Base-by-base conservation (phyloP, 2,329 filamentous ascomycete genomes). In the Apiospora koreana region DNA sequence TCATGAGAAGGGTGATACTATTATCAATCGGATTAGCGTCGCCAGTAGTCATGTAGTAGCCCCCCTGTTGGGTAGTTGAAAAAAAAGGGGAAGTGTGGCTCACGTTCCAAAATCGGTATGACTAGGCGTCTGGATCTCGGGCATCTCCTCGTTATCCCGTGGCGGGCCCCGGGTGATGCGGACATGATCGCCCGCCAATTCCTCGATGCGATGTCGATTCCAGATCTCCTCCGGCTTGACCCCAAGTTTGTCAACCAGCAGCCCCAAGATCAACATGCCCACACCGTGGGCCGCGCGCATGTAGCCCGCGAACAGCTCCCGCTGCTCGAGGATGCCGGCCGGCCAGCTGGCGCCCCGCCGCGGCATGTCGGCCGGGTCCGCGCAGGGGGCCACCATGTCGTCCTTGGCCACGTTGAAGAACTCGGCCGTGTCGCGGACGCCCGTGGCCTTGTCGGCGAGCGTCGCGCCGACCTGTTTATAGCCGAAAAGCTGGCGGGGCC, bases 81-180 rank as follows among this genome's bases (percentile, higher is more conserved):
- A 18, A 18, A 12, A 31, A 42, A 38, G 48, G 25, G 46, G 42
- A 41, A 54, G 65, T 41, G 14, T 28, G 41, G 75, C 77, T 73
- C 74, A 79, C 76, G 78, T 78, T 21, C 81, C 81, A 67, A 81
- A 82, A 69, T 82, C 81, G 1, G 79, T 82, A 67, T 80, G 79
- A 46, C 75, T 77, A 12, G 76, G 76, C n/a, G 76, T 79, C 72
- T 78, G 78, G 31, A 77, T 79, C 71, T 78, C 75, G 1, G 77
- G 76, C 69, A 77, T 68, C 62, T 79, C 79, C 67, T 78, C 77
- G 12, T 72, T 76, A 10, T 73, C 74, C n/a, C 76, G 72, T 7
- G 78, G 74, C 58, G 78, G 78, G 5, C 78, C 78, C 9, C 75
- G 71, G 8, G 77, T 79, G 46, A 81, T 76, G 1, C 79, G 77